A percentile compares a stretch with the other conserved stretches of the same genome.
Evolutionary conservation across 1,284 basidiomycete species (phyloP).

Genomic region (Puccinia polysora): DNA sequence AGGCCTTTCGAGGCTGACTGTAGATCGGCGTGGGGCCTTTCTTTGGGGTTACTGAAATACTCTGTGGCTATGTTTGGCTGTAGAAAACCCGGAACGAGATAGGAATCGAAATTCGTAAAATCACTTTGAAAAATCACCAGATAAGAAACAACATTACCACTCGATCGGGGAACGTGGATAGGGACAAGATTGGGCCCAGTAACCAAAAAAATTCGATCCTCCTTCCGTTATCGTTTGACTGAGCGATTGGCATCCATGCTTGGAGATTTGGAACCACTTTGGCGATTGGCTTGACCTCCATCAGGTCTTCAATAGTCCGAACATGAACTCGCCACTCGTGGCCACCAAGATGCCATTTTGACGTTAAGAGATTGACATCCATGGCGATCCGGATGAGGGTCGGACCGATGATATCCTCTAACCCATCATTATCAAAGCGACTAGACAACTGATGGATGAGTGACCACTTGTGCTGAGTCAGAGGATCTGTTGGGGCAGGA

Average conservation of each 20-base stretch:
- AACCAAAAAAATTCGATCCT: slow-evolving; percentile 62
- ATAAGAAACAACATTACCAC: not conserved
- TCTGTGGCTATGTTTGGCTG: slow-evolving; percentile 71
- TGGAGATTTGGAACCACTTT: slow-evolving; percentile 24
- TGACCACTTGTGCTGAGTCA: slow-evolving; percentile 60
- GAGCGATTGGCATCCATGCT: slow-evolving; percentile 54
- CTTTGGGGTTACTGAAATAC: slow-evolving; percentile 80
- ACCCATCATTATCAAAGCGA: slow-evolving; percentile 62
- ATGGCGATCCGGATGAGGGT: slow-evolving; percentile 58
- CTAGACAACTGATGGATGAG: slow-evolving; percentile 68
- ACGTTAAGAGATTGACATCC: slow-evolving; percentile 10
- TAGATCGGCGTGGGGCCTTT: slow-evolving; percentile 67
- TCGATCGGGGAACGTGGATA: slow-evolving; percentile 69
- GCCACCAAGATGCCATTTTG: slow-evolving; percentile 35
- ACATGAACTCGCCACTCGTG: slow-evolving; percentile 39
- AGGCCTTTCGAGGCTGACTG: slow-evolving; percentile 77
- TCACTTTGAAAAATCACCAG: not conserved
- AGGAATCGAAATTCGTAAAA: not conserved
- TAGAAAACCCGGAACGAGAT: not conserved
- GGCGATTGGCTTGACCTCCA: slow-evolving; percentile 31
- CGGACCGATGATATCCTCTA: slow-evolving; percentile 57
- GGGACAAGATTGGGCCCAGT: slow-evolving; percentile 72
- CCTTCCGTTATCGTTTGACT: slow-evolving; percentile 45
- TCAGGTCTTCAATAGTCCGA: slow-evolving; percentile 33
- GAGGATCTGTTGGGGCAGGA: slow-evolving; percentile 52